phyloP scores from a whole-genome alignment of 2,329 filamentous ascomycete species.

The Cordyceps fumosorosea region DNA sequence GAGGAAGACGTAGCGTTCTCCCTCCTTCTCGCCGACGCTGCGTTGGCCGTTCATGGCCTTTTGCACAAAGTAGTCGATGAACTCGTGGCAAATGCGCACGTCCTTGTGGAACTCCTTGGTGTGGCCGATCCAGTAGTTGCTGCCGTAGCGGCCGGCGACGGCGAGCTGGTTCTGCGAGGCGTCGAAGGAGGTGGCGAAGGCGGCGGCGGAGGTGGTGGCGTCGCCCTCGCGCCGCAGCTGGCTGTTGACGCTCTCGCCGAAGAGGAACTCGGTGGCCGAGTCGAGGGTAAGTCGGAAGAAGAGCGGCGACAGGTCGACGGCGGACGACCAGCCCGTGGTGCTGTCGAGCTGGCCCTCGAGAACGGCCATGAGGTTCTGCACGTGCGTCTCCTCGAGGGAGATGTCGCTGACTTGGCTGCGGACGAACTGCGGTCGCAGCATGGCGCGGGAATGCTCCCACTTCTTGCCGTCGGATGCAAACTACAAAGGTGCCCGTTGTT shows the following conservation, averaged over 20 bases:
- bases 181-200: conserved; percentile 28
- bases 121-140: conserved; percentile 38
- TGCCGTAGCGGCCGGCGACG: conserved; percentile 44
- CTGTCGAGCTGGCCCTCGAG: conserved; percentile 23
- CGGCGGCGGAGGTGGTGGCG: conserved; percentile 14
- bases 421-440: conserved; percentile 35
- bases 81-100: conserved; percentile 59
- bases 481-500: not conserved
- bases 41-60: conserved; percentile 33
- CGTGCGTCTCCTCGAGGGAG: conserved; percentile 31
- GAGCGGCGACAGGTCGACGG: conserved; percentile 38
- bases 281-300: conserved; percentile 45
- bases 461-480: conserved; percentile 30
- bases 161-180: conserved; percentile 36
- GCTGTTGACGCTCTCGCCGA: conserved; percentile 48
- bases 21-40: conserved; percentile 18
- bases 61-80: conserved; percentile 63
- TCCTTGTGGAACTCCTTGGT: conserved; percentile 55
- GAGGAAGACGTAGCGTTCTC: conserved; percentile 26
- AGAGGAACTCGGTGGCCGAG: conserved; percentile 49
- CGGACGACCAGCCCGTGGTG: conserved; percentile 23
- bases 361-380: conserved; percentile 27
- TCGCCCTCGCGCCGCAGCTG: conserved; percentile 21
- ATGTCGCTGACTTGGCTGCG: conserved; percentile 38
- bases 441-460: conserved; percentile 31